phyloP scores from a whole-genome alignment of 225 moss, liverwort and hornwort genomes.

The Pleurozium schreberi region DNA sequence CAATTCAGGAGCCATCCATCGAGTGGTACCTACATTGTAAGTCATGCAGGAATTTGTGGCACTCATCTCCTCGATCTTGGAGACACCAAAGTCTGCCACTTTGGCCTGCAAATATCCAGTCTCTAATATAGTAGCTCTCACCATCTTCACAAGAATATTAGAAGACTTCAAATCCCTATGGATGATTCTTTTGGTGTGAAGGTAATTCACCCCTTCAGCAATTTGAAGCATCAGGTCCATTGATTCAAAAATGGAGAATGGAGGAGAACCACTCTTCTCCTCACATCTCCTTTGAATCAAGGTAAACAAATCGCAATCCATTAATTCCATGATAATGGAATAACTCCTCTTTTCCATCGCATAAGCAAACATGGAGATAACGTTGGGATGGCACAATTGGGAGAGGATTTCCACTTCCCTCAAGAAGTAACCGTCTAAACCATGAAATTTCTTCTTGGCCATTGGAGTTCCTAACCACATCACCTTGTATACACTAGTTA shows the following conservation, averaged over 20 bases:
- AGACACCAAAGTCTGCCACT: not conserved
- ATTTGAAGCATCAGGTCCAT: not conserved
- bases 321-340: not conserved
- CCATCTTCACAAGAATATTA: not conserved
- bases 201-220: not conserved
- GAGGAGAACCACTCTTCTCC: not conserved
- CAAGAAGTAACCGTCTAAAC: accelerated
- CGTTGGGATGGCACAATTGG: not conserved
- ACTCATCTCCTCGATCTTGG: not conserved
- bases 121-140: not conserved
- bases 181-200: not conserved
- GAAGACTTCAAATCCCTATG: not conserved
- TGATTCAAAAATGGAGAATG: not conserved
- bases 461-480: accelerated
- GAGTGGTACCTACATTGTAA: not conserved
- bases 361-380: not conserved
- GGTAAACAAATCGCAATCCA: accelerated
- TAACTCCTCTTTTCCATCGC: not conserved
- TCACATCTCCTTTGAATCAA: not conserved
- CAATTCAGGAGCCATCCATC: not conserved
- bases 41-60: accelerated
- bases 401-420: not conserved
- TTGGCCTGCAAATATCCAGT: not conserved
- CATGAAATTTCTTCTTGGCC: not conserved
- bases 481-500: accelerated